Evolutionary conservation across 768 basidiomycete species (phyloP).

Genomic region (Panaeolus papilionaceus): DNA sequence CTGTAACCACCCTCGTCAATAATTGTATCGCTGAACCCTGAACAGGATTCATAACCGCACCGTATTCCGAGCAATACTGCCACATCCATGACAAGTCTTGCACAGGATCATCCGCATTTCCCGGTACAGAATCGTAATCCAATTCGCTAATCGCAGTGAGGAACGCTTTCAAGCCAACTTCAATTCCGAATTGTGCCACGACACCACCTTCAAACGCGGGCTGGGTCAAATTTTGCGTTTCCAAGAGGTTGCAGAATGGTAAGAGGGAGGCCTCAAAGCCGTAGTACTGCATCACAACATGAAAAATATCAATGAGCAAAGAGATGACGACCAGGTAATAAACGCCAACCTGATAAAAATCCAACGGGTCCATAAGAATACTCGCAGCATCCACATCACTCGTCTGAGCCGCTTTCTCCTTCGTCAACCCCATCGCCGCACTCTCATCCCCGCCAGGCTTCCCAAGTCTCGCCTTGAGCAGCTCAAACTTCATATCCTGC

Average conservation of each 20-base stretch:
- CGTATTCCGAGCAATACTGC: constrained; percentile 60
- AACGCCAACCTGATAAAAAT: constrained; percentile 47
- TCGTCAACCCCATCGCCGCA: constrained; percentile 40
- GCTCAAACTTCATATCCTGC: constrained; percentile 46
- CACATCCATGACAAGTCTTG: constrained; percentile 56
- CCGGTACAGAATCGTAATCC: constrained; percentile 51
- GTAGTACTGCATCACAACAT: constrained; percentile 42
- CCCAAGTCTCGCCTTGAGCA: constrained; percentile 48
- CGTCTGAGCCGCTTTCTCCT: constrained; percentile 38
- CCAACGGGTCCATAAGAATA: constrained; percentile 55
- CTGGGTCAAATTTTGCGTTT: constrained; percentile 49
- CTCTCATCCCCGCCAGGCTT: constrained; percentile 49
- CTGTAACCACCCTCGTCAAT: constrained; percentile 26
- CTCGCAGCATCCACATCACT: constrained; percentile 46
- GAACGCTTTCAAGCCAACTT: constrained; percentile 46
- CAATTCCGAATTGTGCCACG: constrained; percentile 38
- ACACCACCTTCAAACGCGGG: constrained; percentile 45
- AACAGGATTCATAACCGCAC: constrained; percentile 28
- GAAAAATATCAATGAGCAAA: background rate
- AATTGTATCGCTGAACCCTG: background rate
- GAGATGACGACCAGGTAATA: no score
- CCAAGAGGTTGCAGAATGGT: constrained; percentile 55
- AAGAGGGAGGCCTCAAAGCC: constrained; percentile 50
- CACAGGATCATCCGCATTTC: constrained; percentile 47
- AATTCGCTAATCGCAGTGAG: constrained; percentile 48